Base-by-base conservation (phyloP, 2,329 filamentous ascomycete genomes). In the Aspergillus calidoustus region DNA sequence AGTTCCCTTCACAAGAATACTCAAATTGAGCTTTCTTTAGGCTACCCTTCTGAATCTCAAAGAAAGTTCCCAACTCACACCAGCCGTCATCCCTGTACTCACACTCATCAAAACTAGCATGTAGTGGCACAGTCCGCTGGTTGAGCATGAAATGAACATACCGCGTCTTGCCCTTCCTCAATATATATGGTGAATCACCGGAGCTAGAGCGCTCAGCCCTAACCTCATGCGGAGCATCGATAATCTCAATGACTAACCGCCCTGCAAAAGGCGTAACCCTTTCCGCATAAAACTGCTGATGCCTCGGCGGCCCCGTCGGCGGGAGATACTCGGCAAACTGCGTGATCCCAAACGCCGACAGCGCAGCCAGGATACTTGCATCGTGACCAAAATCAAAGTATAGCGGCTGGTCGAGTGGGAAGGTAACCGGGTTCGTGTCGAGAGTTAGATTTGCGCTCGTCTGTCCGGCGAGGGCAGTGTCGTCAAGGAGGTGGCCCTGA, bases 331-430 rank as follows among this genome's bases (percentile, higher is more conserved):
- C 80, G 1, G 82, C 79, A 70, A 93, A 92, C 70, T 93, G 90
- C 17, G 61, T 86, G 51, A 93, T 80, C 1, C 90, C 90, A 63
- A 93, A 90, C 0, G 91, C 90, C 0, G 89, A 87, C 4, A 93
- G 79, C 65, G 92, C 85, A 28, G 84, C 84, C 68, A 89, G 81
- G 62, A 91, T 91, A 72, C 90, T 91, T 34, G 88, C 89, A 75
- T 93, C 91, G 74, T 93, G 91, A 17, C 86, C 88, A 74, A 93
- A 93, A 79, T 93, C 91, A 54, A 93, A 85, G 74, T 92, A 92
- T 17, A 93, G 80, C 23, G 81, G 84, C 72, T 93, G 91, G 71
- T 92, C 86, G 4, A 91, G 77, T 0, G 91, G 91, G 73, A 93
- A 93, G 0, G 90, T 93, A 41, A 80, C 80, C 0, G 83, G 83